Percentiles rank a stretch among this genome's conserved stretches.
Conservation (phyloP, 2,329 filamentous ascomycete genomes). For the Helotiales sp. region DNA sequence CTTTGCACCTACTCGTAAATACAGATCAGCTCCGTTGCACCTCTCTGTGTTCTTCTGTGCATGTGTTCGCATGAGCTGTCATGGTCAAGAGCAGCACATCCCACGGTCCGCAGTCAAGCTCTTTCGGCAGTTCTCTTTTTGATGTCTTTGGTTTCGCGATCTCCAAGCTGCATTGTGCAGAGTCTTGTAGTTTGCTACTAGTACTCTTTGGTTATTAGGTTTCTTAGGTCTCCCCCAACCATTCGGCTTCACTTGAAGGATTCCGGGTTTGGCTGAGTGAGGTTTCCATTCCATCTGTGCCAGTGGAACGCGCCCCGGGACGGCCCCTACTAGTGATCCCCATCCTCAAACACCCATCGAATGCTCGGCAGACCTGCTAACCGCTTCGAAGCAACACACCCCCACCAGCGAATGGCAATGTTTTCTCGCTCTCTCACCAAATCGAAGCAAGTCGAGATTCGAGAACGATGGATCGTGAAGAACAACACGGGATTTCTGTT, state of each 20-base stretch:
- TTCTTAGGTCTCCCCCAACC: not conserved
- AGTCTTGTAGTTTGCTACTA: not conserved
- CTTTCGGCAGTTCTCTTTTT: constrained; percentile 5
- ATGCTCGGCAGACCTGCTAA: constrained; percentile 8
- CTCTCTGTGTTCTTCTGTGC: not conserved
- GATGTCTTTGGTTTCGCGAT: constrained; percentile 4
- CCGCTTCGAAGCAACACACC: not conserved
- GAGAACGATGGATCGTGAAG: not conserved
- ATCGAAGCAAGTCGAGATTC: not conserved
- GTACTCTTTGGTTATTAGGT: constrained; percentile 1
- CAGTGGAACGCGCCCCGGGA: constrained; percentile 1
- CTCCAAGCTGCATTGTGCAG: constrained; percentile 1
- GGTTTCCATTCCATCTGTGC: not conserved
- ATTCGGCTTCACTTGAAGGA: constrained; percentile 7
- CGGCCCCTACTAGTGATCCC: constrained; percentile 10
- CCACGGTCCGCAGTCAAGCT: not conserved
- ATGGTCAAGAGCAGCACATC: not conserved
- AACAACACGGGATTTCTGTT: not conserved
- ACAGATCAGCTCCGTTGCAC: not conserved
- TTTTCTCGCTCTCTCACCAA: not conserved
- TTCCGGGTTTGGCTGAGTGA: constrained; percentile 16
- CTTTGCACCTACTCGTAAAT: not conserved
- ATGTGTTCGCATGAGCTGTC: not conserved
- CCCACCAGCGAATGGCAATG: not conserved
- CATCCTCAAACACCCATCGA: constrained; percentile 10